Evolutionary conservation across 1,139 yeast species (phyloP), one percentile per base, ranked within the genome.

Genomic region (Hyphopichia pseudoburtonii): DNA sequence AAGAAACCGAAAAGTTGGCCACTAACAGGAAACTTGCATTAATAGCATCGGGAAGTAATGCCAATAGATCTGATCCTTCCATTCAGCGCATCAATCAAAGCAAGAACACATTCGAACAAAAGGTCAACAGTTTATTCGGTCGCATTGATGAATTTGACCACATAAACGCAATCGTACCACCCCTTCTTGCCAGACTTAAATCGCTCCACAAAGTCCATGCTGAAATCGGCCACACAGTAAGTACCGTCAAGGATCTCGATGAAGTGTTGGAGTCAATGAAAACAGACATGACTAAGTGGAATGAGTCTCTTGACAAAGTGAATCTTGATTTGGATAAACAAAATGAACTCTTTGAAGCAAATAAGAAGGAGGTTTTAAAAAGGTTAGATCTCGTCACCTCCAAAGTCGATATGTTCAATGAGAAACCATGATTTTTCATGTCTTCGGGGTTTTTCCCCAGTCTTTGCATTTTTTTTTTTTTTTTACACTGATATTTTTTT

Each of bases 181-280:
- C 57, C 3, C 37, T 78, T 2, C 38, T 74, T 3, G 48, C 56
- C 11, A 54, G 86, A 28, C 56, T 80, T 23, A 66, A 70, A 40
- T 56, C 73, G 0, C 57, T 80, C 33, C 66, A 70, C 40, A 54
- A 51, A 0, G 58, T 78, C 2, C 84, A 80, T 48, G 47, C 65
- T 5, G 73, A 69, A 17, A 41, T 66, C 25, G 64, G 64, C 7
- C 52, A 46, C 17, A 48, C 60, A 7, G 56, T 64, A 4, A 46
- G 50, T 4, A 54, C 60, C n/a, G 55, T 62, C 5, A 47, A 47
- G 7, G 46, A 46, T 6, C 42, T 78, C 25, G 80, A 78, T 36
- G 31, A 47, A 19, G 50, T 55, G 10, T 41, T 80, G 12, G 47
- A 48, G 3, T 57, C 57, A 3, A 46, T 79, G 43, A 50, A 60